Evolutionary conservation across 169 alveolate species (phyloP).

Genomic region (Plasmodium gonderi): DNA sequence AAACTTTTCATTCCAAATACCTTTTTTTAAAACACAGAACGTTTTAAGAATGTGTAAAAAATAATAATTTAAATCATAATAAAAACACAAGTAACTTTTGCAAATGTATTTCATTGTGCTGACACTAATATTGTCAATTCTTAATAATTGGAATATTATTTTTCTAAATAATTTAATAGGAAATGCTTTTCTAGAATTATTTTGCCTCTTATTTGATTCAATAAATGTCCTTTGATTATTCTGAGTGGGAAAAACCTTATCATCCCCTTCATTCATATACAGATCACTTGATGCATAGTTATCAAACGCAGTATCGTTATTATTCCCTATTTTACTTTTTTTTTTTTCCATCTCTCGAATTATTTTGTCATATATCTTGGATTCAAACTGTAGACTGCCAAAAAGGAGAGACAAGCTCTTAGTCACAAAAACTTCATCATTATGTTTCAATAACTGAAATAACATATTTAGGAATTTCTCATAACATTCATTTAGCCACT

Average conservation of each 20-base stretch:
- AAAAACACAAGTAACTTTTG: conserved; percentile 48
- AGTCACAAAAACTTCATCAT: conserved; percentile 66
- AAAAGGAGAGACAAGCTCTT: conserved; percentile 46
- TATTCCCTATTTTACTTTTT: neutral
- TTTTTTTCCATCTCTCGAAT: neutral
- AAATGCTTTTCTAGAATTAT: neutral
- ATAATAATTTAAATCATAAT: conserved; percentile 45
- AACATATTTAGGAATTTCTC: conserved; percentile 53
- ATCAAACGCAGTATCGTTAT: too few species aligned
- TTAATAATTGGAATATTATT: conserved; percentile 22
- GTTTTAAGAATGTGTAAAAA: conserved; percentile 7
- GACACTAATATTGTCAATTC: neutral
- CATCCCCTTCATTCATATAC: neutral
- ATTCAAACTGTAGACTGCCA: conserved; percentile 54
- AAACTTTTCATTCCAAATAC: neutral
- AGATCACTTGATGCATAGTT: neutral
- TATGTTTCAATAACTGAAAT: conserved; percentile 52
- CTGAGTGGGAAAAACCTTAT: too few species aligned
- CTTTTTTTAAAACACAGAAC: neutral
- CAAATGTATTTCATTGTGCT: conserved; percentile 35
- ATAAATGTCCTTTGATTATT: neutral
- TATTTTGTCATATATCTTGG: conserved; percentile 36
- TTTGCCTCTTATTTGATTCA: neutral
- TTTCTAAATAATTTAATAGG: conserved; percentile 56
- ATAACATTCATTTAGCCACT: conserved; percentile 68